These are phyloP conservation scores for Mycena sanguinolenta DNA, from an alignment of 768 basidiomycete species.

Conservation along the genomic window DNA sequence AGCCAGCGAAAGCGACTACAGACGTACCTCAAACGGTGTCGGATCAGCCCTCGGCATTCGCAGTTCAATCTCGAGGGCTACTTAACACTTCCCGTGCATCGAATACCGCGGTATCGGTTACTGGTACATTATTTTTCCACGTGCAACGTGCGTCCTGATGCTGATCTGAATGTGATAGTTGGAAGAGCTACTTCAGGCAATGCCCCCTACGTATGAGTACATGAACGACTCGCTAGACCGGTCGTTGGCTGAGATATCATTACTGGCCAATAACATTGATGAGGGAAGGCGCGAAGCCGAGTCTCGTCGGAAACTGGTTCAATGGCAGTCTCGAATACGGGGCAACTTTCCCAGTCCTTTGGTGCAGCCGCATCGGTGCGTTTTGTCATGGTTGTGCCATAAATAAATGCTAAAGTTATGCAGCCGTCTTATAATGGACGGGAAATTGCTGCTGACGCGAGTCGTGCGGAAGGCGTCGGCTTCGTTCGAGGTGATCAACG, in stretches of 20 bases:
- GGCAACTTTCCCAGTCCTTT: slow-evolving; percentile 97
- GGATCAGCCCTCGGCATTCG: slow-evolving; percentile 89
- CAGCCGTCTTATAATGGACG: slow-evolving; percentile 95
- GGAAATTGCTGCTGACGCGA: slow-evolving; percentile 85
- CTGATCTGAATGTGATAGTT: slow-evolving; percentile 60
- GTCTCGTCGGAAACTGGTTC: slow-evolving; percentile 89
- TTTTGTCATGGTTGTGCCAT: slow-evolving; percentile 9
- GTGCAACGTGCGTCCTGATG: background rate
- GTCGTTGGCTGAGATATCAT: slow-evolving; percentile 89
- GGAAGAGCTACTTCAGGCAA: slow-evolving; percentile 87
- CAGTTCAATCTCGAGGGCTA: slow-evolving; percentile 96
- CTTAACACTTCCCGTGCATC: slow-evolving; percentile 93
- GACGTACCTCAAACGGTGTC: slow-evolving; percentile 90
- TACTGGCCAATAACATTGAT: slow-evolving; percentile 94
- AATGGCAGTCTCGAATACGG: slow-evolving; percentile 90
- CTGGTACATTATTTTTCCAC: slow-evolving; percentile 70
- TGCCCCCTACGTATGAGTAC: slow-evolving; percentile 81
- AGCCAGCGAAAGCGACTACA: slow-evolving; percentile 92
- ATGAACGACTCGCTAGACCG: slow-evolving; percentile 87
- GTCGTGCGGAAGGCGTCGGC: slow-evolving; percentile 89
- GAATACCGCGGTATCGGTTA: slow-evolving; percentile 94
- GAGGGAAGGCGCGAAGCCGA: slow-evolving; percentile 98
- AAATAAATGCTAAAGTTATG: slow-evolving; percentile 24
- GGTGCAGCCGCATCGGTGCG: slow-evolving; percentile 95
- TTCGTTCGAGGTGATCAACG: slow-evolving; percentile 83